Percentiles rank a stretch among this genome's conserved stretches.
phyloP scores from a whole-genome alignment of 306 rosid genomes.

The Cicer pinnatifidum region DNA sequence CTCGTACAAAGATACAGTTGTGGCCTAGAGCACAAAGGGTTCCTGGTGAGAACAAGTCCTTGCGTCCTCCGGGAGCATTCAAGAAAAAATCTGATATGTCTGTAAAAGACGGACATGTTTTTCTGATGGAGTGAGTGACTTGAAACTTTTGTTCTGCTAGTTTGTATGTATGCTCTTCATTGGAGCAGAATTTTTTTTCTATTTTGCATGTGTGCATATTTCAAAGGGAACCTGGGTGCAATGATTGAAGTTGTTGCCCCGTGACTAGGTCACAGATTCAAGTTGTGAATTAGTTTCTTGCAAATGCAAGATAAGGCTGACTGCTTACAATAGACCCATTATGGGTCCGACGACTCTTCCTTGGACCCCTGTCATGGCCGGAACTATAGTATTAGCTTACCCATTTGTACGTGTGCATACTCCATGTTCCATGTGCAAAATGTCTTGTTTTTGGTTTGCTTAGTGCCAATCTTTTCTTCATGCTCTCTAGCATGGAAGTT shows the following conservation, averaged over 20 bases:
- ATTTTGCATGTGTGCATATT: slow-evolving; percentile 4
- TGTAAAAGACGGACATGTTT: slow-evolving; percentile 94
- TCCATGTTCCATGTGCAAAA: slow-evolving; percentile 4
- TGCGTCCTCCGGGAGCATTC: slow-evolving; percentile 98
- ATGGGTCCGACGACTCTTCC: too few relatives aligned
- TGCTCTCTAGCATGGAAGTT: slow-evolving; percentile 11
- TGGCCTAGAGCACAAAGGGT: slow-evolving; percentile 81
- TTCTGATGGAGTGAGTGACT: slow-evolving; percentile 87
- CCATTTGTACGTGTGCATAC: neutral
- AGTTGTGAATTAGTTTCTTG: too few relatives aligned
- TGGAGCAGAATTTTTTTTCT: slow-evolving; percentile 10
- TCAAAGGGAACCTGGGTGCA: neutral
- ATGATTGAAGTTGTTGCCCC: too few relatives aligned
- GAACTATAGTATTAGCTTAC: neutral
- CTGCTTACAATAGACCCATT: too few relatives aligned
- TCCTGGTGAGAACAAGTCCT: slow-evolving; percentile 86
- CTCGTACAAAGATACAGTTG: slow-evolving; percentile 78
- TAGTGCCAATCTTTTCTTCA: neutral
- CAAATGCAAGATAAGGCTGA: too few relatives aligned
- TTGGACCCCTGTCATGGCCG: too few relatives aligned
- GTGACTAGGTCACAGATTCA: too few relatives aligned
- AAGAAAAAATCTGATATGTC: slow-evolving; percentile 96
- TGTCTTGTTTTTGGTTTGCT: slow-evolving; percentile 5
- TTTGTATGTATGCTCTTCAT: neutral
- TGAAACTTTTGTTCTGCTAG: slow-evolving; percentile 23